A percentile compares a stretch with the other conserved stretches of the same genome.
Conservation (phyloP, 2,329 filamentous ascomycete genomes). For the Sordariomycetes sp. region DNA sequence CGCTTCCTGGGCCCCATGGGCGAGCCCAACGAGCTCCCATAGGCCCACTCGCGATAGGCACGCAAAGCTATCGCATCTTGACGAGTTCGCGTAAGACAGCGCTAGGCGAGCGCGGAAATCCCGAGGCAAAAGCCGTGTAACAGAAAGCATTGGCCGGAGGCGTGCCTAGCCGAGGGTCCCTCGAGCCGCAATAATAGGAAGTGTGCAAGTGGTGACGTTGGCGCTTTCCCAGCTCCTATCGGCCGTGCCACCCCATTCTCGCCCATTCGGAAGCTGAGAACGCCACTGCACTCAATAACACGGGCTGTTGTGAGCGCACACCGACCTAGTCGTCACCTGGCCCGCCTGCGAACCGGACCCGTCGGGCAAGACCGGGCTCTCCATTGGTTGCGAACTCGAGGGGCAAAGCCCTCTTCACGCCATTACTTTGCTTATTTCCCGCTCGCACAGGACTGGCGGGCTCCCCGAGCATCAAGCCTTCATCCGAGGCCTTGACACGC, state of each 20-base stretch:
- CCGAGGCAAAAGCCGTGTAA: neutral
- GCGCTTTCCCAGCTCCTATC: neutral
- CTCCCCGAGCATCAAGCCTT: conserved; percentile 27
- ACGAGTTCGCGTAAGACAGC: neutral
- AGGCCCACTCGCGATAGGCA: neutral
- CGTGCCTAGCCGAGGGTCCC: neutral
- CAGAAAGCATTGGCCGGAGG: neutral
- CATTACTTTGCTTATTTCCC: neutral
- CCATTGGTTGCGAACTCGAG: neutral
- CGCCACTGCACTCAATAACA: neutral
- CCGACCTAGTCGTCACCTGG: neutral
- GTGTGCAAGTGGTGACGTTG: neutral
- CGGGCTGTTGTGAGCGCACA: neutral
- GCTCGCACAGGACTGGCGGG: neutral
- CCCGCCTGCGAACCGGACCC: conserved; percentile 17
- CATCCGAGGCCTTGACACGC: conserved; percentile 29
- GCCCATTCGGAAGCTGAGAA: neutral
- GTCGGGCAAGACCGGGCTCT: conserved; percentile 13
- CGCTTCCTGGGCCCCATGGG: no score
- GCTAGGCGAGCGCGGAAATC: neutral
- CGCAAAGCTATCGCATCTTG: neutral
- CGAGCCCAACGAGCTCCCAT: neutral
- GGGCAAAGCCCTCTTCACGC: neutral
- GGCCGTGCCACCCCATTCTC: neutral
- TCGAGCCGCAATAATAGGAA: neutral